These are phyloP conservation scores for Volvox africanus DNA, from an alignment of 139 green algal species.

Conservation along the genomic window DNA sequence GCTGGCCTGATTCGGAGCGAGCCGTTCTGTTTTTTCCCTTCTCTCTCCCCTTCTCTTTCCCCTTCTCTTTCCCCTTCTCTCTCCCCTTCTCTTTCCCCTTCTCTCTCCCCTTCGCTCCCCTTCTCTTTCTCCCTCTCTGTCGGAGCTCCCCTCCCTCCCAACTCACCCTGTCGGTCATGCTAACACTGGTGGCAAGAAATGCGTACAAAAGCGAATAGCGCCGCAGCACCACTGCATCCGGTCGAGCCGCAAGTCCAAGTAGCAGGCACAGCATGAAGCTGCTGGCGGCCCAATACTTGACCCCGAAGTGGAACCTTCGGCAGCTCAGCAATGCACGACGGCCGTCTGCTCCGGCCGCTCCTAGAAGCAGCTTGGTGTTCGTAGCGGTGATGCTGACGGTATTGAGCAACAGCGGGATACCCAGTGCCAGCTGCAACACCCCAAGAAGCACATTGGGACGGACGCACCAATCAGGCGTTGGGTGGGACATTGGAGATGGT, in stretches of 20 bases:
- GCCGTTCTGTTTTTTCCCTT: not conserved
- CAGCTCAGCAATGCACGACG: not conserved
- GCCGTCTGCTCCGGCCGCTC: not conserved
- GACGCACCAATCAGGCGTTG: too few relatives aligned
- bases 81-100: not conserved
- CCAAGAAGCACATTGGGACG: too few relatives aligned
- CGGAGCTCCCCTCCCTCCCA: not conserved
- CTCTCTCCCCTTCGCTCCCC: not conserved
- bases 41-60: not conserved
- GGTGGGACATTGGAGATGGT: too few relatives aligned
- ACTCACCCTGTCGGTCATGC: conserved; percentile 30
- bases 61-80: too few relatives aligned
- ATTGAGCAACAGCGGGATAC: not conserved
- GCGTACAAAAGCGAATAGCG: not conserved
- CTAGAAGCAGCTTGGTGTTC: not conserved
- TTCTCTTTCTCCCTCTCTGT: not conserved
- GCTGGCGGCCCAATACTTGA: conserved; percentile 25
- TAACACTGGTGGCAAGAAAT: conserved; percentile 19
- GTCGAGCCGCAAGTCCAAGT: not conserved
- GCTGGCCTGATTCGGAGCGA: too few relatives aligned
- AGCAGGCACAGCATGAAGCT: conserved; percentile 8
- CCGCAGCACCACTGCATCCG: not conserved
- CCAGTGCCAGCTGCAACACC: not conserved
- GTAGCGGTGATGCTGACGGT: not conserved
- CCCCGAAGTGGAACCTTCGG: conserved; percentile 18